Evolutionary conservation across 139 green algal genomes (phyloP), one percentile per base, ranked within the genome.

Genomic region (Chlamydomonas applanata): DNA sequence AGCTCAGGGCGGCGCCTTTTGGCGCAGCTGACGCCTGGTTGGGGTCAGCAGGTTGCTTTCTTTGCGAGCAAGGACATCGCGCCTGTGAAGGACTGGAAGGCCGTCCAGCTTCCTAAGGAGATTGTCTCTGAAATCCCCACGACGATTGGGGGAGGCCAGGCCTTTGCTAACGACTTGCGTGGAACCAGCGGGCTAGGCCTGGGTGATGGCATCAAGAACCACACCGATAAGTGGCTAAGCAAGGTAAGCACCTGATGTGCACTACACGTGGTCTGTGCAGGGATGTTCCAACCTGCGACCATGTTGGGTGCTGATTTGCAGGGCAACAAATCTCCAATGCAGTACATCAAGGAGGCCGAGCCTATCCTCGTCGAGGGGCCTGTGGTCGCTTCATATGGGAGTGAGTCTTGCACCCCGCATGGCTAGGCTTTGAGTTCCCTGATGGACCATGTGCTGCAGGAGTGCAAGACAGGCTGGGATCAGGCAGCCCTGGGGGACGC

Each of bases 141-240:
- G 20, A 81, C 76, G 0, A 71, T 73, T 2, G 73, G 70, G 1
- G 72, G 72, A 45, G 67, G 70, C 27, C 46, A 69, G 27, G 35
- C 29, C 13, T 75, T 76, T 25, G 46, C 52, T 2, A 74, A 72
- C 34, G 77, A 83, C 68, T 69, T 83, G 5, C 62, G 77, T 1
- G 59, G 86, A 9, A 92, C 86, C 0, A 92, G 82, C 25, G 93
- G 86, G 3, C 84, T 97, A 13, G 88, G 89, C 32, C 25, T 90
- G 9, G 91, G 90, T 9, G 93, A 97, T 57, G 90, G 89, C 30
- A 81, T 95, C 16, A 79, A 75, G 4, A 89, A 75, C 32, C 93
- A 97, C 83, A 97, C 91, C 14, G 76, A 60, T 27, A 97, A 97
- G 71, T 97, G 93, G 93, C 78, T 96, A 7, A 49, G 40, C 40